phyloP scores from a whole-genome alignment of 768 basidiomycete genomes.

The Tylopilus sp. region DNA sequence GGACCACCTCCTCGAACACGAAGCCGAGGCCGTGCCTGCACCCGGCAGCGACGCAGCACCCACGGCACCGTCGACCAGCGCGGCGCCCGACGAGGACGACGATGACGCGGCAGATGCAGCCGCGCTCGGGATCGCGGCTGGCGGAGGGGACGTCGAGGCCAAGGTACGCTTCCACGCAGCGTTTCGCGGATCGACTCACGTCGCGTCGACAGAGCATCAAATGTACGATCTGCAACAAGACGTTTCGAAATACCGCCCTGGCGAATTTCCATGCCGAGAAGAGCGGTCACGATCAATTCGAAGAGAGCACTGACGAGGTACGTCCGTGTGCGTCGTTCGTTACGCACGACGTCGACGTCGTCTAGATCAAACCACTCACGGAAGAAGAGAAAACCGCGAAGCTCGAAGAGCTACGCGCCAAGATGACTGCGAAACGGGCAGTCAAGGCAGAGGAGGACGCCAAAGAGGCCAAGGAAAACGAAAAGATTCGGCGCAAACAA shows the following conservation, averaged over 20 bases:
- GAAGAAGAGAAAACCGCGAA: conserved; percentile 89
- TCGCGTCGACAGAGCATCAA: conserved; percentile 59
- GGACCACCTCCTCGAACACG: conserved; percentile 85
- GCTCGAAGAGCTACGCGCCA: conserved; percentile 72
- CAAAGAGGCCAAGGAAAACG: conserved; percentile 69
- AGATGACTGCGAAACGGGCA: conserved; percentile 78
- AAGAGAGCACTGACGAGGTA: conserved; percentile 94
- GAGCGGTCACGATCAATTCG: conserved; percentile 93
- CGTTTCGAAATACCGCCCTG: conserved; percentile 80
- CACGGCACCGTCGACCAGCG: too few relatives aligned
- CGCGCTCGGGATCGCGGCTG: conserved; percentile 40
- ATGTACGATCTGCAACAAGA: conserved; percentile 80
- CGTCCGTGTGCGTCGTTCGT: background rate
- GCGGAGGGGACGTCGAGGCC: conserved; percentile 47
- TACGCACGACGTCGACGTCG: too few relatives aligned
- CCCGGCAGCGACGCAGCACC: conserved; percentile 31
- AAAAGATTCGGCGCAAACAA: conserved; percentile 78
- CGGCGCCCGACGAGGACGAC: conserved; percentile 57
- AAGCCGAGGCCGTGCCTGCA: conserved; percentile 68
- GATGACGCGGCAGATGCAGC: conserved; percentile 68
- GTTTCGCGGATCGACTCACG: too few relatives aligned
- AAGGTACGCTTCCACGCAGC: conserved; percentile 44
- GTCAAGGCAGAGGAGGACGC: conserved; percentile 69
- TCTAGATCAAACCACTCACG: conserved; percentile 75
- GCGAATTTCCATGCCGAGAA: conserved; percentile 94